Conservation (phyloP, 2,329 filamentous ascomycete genomes). For the Penicillium digitatum region DNA sequence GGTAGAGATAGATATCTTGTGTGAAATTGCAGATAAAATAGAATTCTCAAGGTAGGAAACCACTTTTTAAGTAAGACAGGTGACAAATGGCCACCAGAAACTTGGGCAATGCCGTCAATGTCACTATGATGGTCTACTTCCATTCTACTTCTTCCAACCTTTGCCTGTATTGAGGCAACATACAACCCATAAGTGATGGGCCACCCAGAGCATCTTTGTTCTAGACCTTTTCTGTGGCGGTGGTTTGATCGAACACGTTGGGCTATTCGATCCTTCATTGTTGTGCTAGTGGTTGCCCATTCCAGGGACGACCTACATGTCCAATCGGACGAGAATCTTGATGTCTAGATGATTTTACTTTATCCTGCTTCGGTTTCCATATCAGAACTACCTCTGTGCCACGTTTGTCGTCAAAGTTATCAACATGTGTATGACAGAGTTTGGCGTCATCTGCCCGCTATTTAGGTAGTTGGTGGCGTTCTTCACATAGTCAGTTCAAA, state of each 20-base stretch:
- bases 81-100: not conserved
- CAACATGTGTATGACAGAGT: not conserved
- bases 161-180: not conserved
- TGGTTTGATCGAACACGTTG: not conserved
- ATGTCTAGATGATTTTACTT: not conserved
- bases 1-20: not conserved
- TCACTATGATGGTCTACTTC: constrained; percentile 5
- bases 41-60: not conserved
- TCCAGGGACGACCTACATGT: not conserved
- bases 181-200: not conserved
- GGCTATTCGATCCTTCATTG: not conserved
- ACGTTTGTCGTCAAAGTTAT: not conserved
- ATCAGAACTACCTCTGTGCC: not conserved
- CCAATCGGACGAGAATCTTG: not conserved
- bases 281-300: not conserved
- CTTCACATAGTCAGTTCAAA: not conserved
- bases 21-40: not conserved
- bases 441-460: not conserved
- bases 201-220: not conserved
- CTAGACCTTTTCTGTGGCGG: constrained; percentile 6
- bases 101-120: not conserved
- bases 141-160: not conserved
- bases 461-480: not conserved
- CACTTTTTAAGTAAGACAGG: constrained; percentile 1
- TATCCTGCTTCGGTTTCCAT: not conserved